Evolutionary conservation across 805 yeast species (phyloP).

Genomic region (Ogataea methanolica): DNA sequence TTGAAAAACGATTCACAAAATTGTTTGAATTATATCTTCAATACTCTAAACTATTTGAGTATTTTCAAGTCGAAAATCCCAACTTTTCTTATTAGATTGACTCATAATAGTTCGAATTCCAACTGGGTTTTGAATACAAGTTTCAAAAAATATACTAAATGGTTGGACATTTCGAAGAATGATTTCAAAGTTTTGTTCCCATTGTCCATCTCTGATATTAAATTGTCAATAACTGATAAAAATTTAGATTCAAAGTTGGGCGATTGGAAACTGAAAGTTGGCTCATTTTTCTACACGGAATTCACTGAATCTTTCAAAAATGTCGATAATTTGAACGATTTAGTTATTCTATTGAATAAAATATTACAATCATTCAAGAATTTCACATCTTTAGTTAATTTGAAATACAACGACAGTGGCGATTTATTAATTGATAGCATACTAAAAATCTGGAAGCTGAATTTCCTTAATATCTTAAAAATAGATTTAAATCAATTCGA

Average conservation of each 20-base stretch:
- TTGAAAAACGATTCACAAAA: conserved; percentile 18
- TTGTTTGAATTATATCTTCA: conserved; percentile 26
- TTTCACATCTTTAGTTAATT: conserved; percentile 25
- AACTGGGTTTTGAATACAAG: conserved; percentile 26
- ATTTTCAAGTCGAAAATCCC: conserved; percentile 23
- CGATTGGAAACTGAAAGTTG: conserved; percentile 21
- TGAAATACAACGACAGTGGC: conserved; percentile 8
- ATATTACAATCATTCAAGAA: conserved; percentile 26
- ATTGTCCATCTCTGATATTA: conserved; percentile 11
- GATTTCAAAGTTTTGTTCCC: conserved; percentile 20
- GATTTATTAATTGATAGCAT: conserved; percentile 12
- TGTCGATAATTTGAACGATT: conserved; percentile 10
- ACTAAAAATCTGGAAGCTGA: conserved; percentile 15
- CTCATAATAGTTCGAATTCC: conserved; percentile 15
- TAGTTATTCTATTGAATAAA: conserved; percentile 15
- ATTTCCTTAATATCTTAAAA: conserved; percentile 11
- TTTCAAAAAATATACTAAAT: conserved; percentile 24
- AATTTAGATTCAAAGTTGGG: conserved; percentile 5
- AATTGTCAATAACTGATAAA: conserved; percentile 4
- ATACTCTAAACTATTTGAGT: conserved; percentile 23
- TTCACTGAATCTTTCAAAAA: conserved; percentile 8
- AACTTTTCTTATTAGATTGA: conserved; percentile 14
- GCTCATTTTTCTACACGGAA: conserved; percentile 9
- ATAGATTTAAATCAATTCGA: conserved; percentile 14
- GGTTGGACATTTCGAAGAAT: conserved; percentile 19